These are phyloP conservation scores for Dendrobium catenatum DNA, from an alignment of 106 monocot species.

Conservation along the genomic window DNA sequence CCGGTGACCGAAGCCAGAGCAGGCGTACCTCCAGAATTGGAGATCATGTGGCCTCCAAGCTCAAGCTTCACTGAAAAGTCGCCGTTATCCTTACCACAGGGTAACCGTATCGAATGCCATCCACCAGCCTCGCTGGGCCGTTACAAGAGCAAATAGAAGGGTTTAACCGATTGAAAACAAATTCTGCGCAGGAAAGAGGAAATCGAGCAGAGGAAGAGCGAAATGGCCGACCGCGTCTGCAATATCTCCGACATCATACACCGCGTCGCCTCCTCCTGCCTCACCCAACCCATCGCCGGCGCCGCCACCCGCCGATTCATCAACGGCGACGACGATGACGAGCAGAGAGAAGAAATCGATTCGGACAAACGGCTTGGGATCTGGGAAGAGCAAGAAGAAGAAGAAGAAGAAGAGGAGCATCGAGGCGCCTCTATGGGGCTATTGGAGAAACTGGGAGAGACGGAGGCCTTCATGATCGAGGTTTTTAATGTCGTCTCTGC, in stretches of 20 bases:
- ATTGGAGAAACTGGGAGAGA: conserved; percentile 23
- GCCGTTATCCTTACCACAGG: background rate
- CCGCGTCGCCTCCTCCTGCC: conserved; percentile 65
- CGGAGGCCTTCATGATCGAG: conserved; percentile 52
- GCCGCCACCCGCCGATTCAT: conserved; percentile 5
- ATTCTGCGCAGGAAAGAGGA: conserved; percentile 7
- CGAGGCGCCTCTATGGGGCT: background rate
- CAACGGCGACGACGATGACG: conserved; percentile 7
- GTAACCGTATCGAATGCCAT: background rate
- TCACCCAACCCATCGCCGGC: conserved; percentile 31
- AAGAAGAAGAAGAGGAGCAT: conserved; percentile 8
- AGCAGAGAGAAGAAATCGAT: background rate
- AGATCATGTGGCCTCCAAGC: too few species aligned
- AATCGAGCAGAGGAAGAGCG: conserved; percentile 9
- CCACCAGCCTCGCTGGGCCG: background rate
- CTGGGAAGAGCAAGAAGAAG: conserved; percentile 7
- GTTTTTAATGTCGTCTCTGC: conserved; percentile 68
- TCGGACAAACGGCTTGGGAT: background rate
- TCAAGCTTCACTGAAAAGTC: background rate
- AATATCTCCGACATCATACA: conserved; percentile 66
- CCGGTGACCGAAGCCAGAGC: background rate
- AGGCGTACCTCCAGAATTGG: background rate
- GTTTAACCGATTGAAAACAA: background rate
- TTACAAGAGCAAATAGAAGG: background rate
- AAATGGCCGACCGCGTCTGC: conserved; percentile 37